Percentiles rank a stretch among this genome's conserved stretches.
Evolutionary conservation across 768 basidiomycete genomes (phyloP).

Genomic region (Phylloporus rhodoxanthus): DNA sequence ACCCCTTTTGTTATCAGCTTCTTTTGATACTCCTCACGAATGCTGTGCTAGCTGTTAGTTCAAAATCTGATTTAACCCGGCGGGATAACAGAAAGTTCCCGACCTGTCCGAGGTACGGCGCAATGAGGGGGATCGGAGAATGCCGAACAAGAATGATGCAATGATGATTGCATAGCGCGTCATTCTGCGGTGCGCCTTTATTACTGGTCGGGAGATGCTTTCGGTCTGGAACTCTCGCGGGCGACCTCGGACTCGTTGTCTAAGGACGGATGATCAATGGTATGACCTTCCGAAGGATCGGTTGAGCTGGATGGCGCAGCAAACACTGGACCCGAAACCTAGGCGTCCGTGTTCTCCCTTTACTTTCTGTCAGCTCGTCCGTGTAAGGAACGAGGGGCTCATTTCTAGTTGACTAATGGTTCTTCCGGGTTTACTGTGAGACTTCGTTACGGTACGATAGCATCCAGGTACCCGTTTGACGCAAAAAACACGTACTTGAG

Average conservation of each 20-base stretch:
- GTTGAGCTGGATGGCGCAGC: background rate
- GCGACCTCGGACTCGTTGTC: background rate
- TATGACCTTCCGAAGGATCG: background rate
- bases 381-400: background rate
- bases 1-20: background rate
- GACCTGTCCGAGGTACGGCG: background rate
- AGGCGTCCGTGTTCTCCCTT: background rate
- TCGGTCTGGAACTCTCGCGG: background rate
- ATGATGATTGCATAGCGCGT: background rate
- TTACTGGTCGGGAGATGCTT: background rate
- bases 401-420: no score
- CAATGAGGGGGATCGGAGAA: background rate
- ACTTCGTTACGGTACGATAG: background rate
- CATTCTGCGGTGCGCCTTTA: background rate
- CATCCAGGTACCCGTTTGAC: background rate
- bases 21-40: background rate
- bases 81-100: no score
- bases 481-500: background rate
- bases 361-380: background rate
- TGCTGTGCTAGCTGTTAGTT: background rate
- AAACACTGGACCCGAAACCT: background rate
- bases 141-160: background rate
- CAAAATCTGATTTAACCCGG: no score
- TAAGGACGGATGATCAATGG: background rate
- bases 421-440: background rate